Evolutionary conservation across 1,139 yeast species (phyloP).

Genomic region (Debaryomyces nepalensis): DNA sequence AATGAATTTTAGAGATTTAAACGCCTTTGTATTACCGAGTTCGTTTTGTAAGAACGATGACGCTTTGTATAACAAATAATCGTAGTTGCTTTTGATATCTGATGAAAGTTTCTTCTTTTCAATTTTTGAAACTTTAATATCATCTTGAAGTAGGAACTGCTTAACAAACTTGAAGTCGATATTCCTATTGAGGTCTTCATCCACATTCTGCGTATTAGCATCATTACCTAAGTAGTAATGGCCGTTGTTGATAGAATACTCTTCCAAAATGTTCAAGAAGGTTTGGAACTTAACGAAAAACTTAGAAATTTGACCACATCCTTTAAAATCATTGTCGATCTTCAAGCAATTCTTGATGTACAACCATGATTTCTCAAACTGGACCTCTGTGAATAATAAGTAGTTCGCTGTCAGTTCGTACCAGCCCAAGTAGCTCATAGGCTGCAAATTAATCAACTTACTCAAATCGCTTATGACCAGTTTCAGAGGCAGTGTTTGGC

Average conservation of each 20-base stretch:
- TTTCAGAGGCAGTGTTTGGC: slow-evolving; percentile 21
- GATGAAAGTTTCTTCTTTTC: slow-evolving; percentile 34
- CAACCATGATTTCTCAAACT: slow-evolving; percentile 54
- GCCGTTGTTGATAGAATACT: slow-evolving; percentile 44
- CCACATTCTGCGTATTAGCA: slow-evolving; percentile 19
- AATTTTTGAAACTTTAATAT: slow-evolving; percentile 35
- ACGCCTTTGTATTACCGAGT: slow-evolving; percentile 17
- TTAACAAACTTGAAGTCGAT: slow-evolving; percentile 33
- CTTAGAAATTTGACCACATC: slow-evolving; percentile 58
- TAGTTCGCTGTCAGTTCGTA: slow-evolving; percentile 43
- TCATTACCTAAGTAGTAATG: slow-evolving; percentile 37
- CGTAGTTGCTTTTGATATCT: slow-evolving; percentile 35
- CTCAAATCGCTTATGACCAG: slow-evolving; percentile 30
- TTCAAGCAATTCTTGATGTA: slow-evolving; percentile 65
- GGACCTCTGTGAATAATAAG: slow-evolving; percentile 54
- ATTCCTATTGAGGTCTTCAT: slow-evolving; percentile 23
- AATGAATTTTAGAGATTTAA: slow-evolving; percentile 24
- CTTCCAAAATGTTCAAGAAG: slow-evolving; percentile 45
- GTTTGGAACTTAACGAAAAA: slow-evolving; percentile 39
- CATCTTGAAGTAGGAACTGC: slow-evolving; percentile 31
- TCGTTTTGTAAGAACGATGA: slow-evolving; percentile 26
- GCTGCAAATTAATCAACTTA: slow-evolving; percentile 34
- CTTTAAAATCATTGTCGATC: slow-evolving; percentile 65
- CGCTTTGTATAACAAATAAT: slow-evolving; percentile 33
- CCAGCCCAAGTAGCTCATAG: slow-evolving; percentile 36